A percentile compares a stretch with the other conserved stretches of the same genome.
These are phyloP conservation scores for Salisapilia sapeloensis DNA, from an alignment of 352 stramenopile species.

Conservation along the genomic window DNA sequence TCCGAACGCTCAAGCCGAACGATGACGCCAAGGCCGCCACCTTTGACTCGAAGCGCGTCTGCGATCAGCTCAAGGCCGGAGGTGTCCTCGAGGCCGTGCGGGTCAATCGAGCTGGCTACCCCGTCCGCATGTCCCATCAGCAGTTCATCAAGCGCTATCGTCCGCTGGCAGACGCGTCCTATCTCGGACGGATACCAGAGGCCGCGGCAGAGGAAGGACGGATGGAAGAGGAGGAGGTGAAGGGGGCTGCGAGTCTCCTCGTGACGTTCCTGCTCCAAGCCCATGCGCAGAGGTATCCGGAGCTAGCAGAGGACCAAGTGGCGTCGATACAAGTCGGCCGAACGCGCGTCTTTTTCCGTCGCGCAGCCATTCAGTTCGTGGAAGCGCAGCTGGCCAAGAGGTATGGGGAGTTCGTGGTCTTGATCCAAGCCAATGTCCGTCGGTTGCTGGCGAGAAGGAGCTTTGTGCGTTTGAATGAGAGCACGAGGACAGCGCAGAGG, in stretches of 20 bases:
- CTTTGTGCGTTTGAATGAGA: slow-evolving; percentile 27
- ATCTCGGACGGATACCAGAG: slow-evolving; percentile 46
- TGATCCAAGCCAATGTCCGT: slow-evolving; percentile 61
- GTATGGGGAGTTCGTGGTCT: slow-evolving; percentile 72
- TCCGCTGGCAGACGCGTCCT: slow-evolving; percentile 45
- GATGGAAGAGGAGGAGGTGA: slow-evolving; percentile 36
- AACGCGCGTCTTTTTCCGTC: slow-evolving; percentile 71
- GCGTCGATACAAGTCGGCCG: slow-evolving; percentile 64
- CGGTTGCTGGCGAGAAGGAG: slow-evolving; percentile 26
- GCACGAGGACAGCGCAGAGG: slow-evolving; percentile 27
- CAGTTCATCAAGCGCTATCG: slow-evolving; percentile 86
- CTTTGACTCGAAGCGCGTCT: slow-evolving; percentile 84
- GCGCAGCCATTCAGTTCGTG: slow-evolving; percentile 70
- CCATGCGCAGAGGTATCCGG: slow-evolving; percentile 47
- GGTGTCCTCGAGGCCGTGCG: slow-evolving; percentile 98
- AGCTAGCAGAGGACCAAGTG: slow-evolving; percentile 18
- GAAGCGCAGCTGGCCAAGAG: slow-evolving; percentile 74
- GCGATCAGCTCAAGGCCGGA: slow-evolving; percentile 94
- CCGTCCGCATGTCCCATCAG: slow-evolving; percentile 89
- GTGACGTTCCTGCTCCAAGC: slow-evolving; percentile 52
- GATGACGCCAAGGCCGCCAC: slow-evolving; percentile 79
- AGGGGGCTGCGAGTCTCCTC: slow-evolving; percentile 28
- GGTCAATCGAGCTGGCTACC: slow-evolving; percentile 95
- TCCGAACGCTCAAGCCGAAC: slow-evolving; percentile 98
- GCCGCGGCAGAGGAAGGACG: slow-evolving; percentile 20